Base-by-base conservation (phyloP, 257 asterid genomes). In the Capsicum chinense region DNA sequence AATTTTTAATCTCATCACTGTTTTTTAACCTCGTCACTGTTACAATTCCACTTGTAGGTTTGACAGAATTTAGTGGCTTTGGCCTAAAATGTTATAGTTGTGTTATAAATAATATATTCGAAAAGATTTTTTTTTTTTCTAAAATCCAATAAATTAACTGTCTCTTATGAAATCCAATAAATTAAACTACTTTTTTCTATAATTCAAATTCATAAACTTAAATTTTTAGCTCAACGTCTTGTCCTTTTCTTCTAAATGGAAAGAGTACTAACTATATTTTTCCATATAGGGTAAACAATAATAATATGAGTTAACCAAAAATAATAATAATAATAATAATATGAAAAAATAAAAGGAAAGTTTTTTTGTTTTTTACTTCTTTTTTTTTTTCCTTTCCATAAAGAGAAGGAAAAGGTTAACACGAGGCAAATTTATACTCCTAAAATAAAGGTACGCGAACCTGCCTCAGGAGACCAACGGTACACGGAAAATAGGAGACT, bases 391-490 rank as follows among this genome's bases (percentile, higher is more conserved):
- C 3, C 44, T 39, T 4, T 39, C 44, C 44, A 39, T 39, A 39
- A 39, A 39, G 5, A 39, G 44, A 39, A 39, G 44, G 44, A 3
- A 39, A 39, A 39, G 44, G 44, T 39, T 39, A 4, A 39, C 44
- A 39, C 44, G 44, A 39, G 44, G 44, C 44, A 39, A 39, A 39
- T 39, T 3, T 39, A 39, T 39, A 39, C 44, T 39, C 44, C 95
- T 87, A 83, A 73, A 88, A 87, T 88, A 84, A 83, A 85, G 95
- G 93, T 84, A 79, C 81, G 79, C 82, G 81, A 80, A 87, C 87
- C 88, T 86, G 63, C 87, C 87, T 66, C 80, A 87, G 94, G 88
- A 87, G 84, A 85, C 89, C 86, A 89, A 88, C 83, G 84, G 86
- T 83, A 85, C 85, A 83, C 83, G 90, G 90, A 88, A 88, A 82